Base-by-base conservation (phyloP, 1,284 basidiomycete species). In the Cutaneotrichosporon cavernicola region DNA sequence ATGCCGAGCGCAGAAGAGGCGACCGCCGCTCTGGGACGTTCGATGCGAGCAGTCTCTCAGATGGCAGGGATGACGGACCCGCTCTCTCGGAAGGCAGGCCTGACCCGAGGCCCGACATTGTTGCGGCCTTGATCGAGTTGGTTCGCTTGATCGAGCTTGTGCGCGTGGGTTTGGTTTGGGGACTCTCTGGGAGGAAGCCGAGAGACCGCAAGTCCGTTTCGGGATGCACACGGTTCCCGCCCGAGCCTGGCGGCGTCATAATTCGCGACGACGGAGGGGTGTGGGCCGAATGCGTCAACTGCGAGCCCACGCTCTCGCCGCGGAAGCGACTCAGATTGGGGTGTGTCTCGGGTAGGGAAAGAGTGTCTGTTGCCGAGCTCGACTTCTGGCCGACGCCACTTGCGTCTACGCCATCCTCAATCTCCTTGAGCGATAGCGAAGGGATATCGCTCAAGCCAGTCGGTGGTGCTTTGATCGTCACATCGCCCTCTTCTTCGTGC, bases 271-370 rank as follows among this genome's bases (percentile, higher is more conserved):
- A 60, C 1, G 66, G 66, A 0, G 63, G 66, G 0, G 63, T 65
- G 11, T 38, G 10, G 11, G 64, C 40, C 3, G 72, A 70, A 13
- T 65, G 66, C 0, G 69, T 74, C 8, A 62, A 65, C 14, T 63
- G 34, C 3, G 74, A 73, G 9, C 71, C 71, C 40, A 72, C 63
- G 66, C 72, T 73, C n/a, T 67, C 70, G 18, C 72, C 70, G 10
- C 73, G 68, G 56, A 64, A 52, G 14, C 71, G 67, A 0, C 69
- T 14, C 31, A 21, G 26, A 21, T 56, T 31, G 10, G 11, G 14
- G 30, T 43, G 40, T 5, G 52, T 16, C 18, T 61, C 60, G 18
- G 60, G 50, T n/a, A 31, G 10, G 13, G 43, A 22, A 38, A 32
- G 21, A 30, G 31, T 34, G 13, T 32, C 16, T 31, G 9, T 13